Conservation (phyloP, 805 yeast genomes). For the Saturnispora silvae region DNA sequence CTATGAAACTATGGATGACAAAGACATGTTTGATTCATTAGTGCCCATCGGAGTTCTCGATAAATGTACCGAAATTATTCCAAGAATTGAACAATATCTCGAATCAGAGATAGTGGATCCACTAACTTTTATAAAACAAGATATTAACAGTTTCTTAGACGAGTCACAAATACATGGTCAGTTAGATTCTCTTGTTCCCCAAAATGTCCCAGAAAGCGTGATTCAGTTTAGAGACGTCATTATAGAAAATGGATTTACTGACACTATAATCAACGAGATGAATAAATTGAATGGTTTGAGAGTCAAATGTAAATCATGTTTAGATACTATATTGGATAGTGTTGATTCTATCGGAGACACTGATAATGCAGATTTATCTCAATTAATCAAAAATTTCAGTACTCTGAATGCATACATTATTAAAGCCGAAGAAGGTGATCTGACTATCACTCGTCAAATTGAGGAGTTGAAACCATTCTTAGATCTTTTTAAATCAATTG, state of each 20-base stretch:
- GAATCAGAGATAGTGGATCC: constrained; percentile 26
- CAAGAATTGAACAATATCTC: constrained; percentile 26
- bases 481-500: constrained; percentile 26
- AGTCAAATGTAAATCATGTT: constrained; percentile 29
- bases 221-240: constrained; percentile 46
- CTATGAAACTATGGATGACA: constrained; percentile 15
- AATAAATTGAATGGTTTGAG: constrained; percentile 37
- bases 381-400: constrained; percentile 29
- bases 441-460: constrained; percentile 36
- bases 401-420: constrained; percentile 38
- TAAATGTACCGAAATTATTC: constrained; percentile 51
- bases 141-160: constrained; percentile 34
- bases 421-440: constrained; percentile 57
- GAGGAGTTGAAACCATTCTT: constrained; percentile 37
- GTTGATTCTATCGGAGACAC: constrained; percentile 17
- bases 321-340: constrained; percentile 36
- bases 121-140: constrained; percentile 33
- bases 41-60: constrained; percentile 61
- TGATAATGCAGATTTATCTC: constrained; percentile 20
- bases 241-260: constrained; percentile 41
- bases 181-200: constrained; percentile 49
- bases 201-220: constrained; percentile 47
- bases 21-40: constrained; percentile 41
- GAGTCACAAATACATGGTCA: constrained; percentile 50
- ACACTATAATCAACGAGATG: constrained; percentile 31